Conservation (phyloP, 495 filamentous ascomycete genomes). For the Penicillium desertorum region DNA sequence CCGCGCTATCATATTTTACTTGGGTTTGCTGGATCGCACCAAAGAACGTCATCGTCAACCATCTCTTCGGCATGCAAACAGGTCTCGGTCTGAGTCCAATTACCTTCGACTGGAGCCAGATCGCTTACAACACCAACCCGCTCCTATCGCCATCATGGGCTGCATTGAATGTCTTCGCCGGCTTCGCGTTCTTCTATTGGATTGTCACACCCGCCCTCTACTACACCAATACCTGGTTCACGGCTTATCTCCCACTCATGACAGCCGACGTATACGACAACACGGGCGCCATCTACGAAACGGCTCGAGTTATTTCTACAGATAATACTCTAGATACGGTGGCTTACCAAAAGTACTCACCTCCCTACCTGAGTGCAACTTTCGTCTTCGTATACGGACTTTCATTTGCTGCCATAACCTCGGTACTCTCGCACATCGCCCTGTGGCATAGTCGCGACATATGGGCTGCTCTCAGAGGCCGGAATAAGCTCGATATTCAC, state of each 20-base stretch:
- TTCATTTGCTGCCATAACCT: constrained; percentile 76
- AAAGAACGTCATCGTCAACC: constrained; percentile 72
- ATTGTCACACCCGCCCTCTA: constrained; percentile 37
- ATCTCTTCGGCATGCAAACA: constrained; percentile 74
- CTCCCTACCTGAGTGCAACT: constrained; percentile 77
- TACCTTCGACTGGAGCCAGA: constrained; percentile 74
- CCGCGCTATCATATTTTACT: constrained; percentile 82
- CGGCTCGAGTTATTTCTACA: constrained; percentile 66
- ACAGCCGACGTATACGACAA: constrained; percentile 70
- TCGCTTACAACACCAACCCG: constrained; percentile 41
- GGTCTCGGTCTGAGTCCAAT: constrained; percentile 79
- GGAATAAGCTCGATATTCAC: constrained; percentile 58
- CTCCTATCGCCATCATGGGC: constrained; percentile 40
- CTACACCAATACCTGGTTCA: constrained; percentile 43
- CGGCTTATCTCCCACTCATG: constrained; percentile 42
- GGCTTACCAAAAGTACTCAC: constrained; percentile 76
- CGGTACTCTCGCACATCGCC: constrained; percentile 60
- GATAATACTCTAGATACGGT: constrained; percentile 70
- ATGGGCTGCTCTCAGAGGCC: constrained; percentile 45
- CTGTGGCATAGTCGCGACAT: constrained; percentile 59
- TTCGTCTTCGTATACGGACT: constrained; percentile 80
- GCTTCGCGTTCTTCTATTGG: constrained; percentile 38
- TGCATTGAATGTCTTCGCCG: constrained; percentile 57
- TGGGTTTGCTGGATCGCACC: constrained; percentile 85
- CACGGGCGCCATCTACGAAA: constrained; percentile 74